Evolutionary conservation across 768 basidiomycete species (phyloP).

Genomic region (Auricularia sp.): DNA sequence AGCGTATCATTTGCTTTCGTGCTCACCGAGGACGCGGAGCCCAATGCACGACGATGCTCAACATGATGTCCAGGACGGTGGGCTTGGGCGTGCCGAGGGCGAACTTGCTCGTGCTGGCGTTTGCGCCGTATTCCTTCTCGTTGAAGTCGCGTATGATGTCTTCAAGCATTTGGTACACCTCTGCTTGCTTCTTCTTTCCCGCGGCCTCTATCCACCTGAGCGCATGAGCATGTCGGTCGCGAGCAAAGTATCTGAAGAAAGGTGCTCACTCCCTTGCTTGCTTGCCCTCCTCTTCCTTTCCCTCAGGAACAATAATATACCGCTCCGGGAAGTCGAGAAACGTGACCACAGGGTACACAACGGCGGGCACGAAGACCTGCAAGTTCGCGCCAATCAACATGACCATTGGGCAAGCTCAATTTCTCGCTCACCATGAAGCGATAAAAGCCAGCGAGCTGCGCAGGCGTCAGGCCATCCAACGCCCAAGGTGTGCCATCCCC

Average conservation of each 20-base stretch:
- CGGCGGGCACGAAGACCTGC: slow-evolving; percentile 6
- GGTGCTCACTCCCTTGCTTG: not conserved
- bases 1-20: not conserved
- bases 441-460: not conserved
- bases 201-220: slow-evolving; percentile 1
- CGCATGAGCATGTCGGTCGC: not conserved
- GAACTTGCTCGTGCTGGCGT: not conserved
- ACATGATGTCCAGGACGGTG: slow-evolving; percentile 4
- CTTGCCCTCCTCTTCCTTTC: not conserved
- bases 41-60: slow-evolving; percentile 5
- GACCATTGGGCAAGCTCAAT: not conserved
- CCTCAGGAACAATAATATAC: slow-evolving; percentile 3
- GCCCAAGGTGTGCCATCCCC: slow-evolving; percentile 2
- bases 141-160: not conserved
- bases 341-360: slow-evolving; percentile 6
- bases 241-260: no score
- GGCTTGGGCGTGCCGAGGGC: slow-evolving; percentile 6
- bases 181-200: not conserved
- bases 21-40: slow-evolving; percentile 3
- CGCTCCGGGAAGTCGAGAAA: slow-evolving; percentile 5
- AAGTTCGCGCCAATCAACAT: not conserved
- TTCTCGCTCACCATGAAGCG: slow-evolving; percentile 1
- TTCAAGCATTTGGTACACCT: slow-evolving; percentile 6
- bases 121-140: not conserved
- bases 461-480: not conserved